Conservation (phyloP, 2,329 filamentous ascomycete genomes). For the Arthrobotrys entomopaga region DNA sequence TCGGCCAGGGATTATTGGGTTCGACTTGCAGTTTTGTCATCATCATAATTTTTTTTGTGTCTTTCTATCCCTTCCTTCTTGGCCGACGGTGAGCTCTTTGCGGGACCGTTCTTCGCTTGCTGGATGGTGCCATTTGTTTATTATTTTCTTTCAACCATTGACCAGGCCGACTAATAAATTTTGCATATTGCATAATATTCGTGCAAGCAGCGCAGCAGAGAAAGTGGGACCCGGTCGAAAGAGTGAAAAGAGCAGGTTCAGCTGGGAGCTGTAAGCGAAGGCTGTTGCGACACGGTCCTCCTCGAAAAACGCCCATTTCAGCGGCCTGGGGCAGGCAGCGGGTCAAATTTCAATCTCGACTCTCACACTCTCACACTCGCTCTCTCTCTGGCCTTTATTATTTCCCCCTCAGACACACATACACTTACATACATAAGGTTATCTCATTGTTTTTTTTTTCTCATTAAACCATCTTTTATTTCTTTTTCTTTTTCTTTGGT, state of each 20-base stretch:
- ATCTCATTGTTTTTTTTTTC: neutral
- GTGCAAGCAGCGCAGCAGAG: too few species aligned
- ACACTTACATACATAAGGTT: too few species aligned
- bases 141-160: neutral
- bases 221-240: neutral
- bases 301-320: constrained; percentile 23
- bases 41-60: neutral
- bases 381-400: too few species aligned
- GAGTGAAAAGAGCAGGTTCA: constrained; percentile 9
- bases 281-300: constrained; percentile 21
- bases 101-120: too few species aligned
- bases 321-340: constrained; percentile 19
- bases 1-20: neutral
- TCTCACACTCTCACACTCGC: neutral
- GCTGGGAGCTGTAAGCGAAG: constrained; percentile 27
- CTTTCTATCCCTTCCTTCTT: constrained; percentile 3
- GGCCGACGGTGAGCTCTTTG: too few species aligned
- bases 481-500: neutral
- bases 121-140: neutral
- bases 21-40: neutral
- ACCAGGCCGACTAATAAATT: neutral
- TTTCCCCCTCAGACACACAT: constrained; percentile 11
- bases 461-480: neutral
- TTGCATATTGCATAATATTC: too few species aligned
- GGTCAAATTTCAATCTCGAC: constrained; percentile 21